Base-by-base conservation (phyloP, 2,329 filamentous ascomycete species). In the Lasiodiplodia citricola region DNA sequence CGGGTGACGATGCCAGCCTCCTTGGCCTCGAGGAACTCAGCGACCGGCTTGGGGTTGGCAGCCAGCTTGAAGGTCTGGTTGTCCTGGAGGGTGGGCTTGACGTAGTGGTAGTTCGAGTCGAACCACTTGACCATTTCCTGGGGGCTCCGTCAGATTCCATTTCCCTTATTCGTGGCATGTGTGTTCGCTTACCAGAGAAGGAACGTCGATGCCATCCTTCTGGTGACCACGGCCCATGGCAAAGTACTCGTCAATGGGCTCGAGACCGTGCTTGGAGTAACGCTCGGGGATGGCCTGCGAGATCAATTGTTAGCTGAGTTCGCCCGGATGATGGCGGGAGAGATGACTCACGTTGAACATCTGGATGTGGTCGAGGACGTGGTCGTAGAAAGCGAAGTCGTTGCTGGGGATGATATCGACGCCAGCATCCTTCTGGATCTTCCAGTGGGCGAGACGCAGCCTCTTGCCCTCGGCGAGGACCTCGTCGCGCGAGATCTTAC, bases 61-160 rank as follows among this genome's bases (percentile, higher is more conserved):
- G 87, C 84, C 72, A 99, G 93, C 85, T 91, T 94, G 91, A 99
- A 99, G 80, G 88, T 91, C 89, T 99, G 96, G 88, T 92, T 92
- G 86, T 97, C 91, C 85, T 97, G 94, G 75, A 99, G 90, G 72
- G 96, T 97, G 73, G 96, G 96, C 91, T 98, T 98, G 86, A 98
- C 96, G 84, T 99, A 99, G 89, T 98, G 96, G 91, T 99, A 99
- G 92, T 99, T 99, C 74, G 94, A 97, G 88, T 99, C 96, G 82
- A 99, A 99, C 96, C 96, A 99, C 89, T 99, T 99, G 78, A 99
- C 96, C 96, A 99, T 99, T 89, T 99, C 96, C 86, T 87, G 70
- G 37, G 70, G 8, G 62, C 51, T 56, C 38, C 62, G 71, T 83
- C 75, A 80, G 75, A 70, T 55, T 58, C 63, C 35, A 62, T 23